These are phyloP conservation scores for Crataegus laevigata DNA, from an alignment of 306 rosid genomes.

Conservation along the genomic window DNA sequence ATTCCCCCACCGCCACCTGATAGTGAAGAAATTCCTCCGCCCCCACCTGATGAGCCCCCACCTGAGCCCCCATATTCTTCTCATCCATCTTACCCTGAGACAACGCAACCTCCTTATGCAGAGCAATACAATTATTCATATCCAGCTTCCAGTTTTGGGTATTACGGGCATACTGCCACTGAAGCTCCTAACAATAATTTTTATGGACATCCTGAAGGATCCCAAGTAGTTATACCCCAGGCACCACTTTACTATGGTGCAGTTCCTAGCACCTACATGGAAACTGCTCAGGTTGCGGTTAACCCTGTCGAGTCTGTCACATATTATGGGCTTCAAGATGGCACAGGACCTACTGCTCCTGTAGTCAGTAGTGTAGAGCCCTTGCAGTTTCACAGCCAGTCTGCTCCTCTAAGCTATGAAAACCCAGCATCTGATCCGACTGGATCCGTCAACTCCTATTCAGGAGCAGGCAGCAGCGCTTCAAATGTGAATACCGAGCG, in stretches of 20 bases:
- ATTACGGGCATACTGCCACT: slow-evolving; percentile 51
- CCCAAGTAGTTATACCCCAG: slow-evolving; percentile 43
- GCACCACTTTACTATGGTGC: slow-evolving; percentile 59
- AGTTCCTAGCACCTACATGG: slow-evolving; percentile 43
- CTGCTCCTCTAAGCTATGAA: slow-evolving; percentile 21
- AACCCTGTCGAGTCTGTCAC: slow-evolving; percentile 44
- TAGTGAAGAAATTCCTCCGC: slow-evolving; percentile 75
- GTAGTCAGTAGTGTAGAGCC: slow-evolving; percentile 19
- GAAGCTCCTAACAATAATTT: slow-evolving; percentile 40
- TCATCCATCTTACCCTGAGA: slow-evolving; percentile 53
- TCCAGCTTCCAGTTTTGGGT: slow-evolving; percentile 46
- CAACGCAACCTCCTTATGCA: slow-evolving; percentile 49
- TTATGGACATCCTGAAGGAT: slow-evolving; percentile 53
- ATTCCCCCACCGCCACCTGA: slow-evolving; percentile 99
- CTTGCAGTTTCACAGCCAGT: slow-evolving; percentile 13
- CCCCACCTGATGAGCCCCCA: slow-evolving; percentile 80
- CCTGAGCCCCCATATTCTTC: slow-evolving; percentile 36
- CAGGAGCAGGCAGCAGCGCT: slow-evolving; percentile 28
- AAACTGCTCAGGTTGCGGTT: slow-evolving; percentile 39
- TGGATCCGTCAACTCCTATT: slow-evolving; percentile 12
- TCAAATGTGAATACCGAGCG: slow-evolving; percentile 13
- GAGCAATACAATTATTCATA: slow-evolving; percentile 51
- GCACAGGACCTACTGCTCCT: slow-evolving; percentile 30
- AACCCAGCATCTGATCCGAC: slow-evolving; percentile 12
- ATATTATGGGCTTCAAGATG: slow-evolving; percentile 57